A percentile compares a stretch with the other conserved stretches of the same genome.
Evolutionary conservation across 163 green algal species (phyloP).

Genomic region (Picocystis sp.): DNA sequence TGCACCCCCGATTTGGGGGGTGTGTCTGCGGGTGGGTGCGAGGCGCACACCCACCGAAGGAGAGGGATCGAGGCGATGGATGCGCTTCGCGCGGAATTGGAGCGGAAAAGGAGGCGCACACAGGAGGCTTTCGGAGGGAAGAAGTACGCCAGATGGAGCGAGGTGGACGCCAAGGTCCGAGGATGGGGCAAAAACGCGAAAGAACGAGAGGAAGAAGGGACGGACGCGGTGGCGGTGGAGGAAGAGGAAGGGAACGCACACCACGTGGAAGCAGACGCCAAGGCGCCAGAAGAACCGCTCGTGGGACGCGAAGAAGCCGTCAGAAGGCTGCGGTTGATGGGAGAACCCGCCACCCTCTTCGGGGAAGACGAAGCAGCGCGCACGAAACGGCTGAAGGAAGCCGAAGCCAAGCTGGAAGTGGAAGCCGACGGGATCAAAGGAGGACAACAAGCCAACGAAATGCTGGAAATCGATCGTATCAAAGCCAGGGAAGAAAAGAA

Average conservation of each 20-base stretch:
- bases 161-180: slow-evolving; percentile 58
- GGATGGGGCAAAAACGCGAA: slow-evolving; percentile 41
- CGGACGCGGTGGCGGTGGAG: not conserved
- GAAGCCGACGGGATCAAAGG: slow-evolving; percentile 3
- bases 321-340: slow-evolving; percentile 55
- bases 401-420: slow-evolving; percentile 16
- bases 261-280: not conserved
- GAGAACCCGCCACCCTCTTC: slow-evolving; percentile 75
- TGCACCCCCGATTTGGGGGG: too few species aligned
- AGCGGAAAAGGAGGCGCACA: slow-evolving; percentile 43
- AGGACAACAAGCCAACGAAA: slow-evolving; percentile 32
- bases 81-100: slow-evolving; percentile 46
- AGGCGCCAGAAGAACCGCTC: slow-evolving; percentile 17
- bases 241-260: not conserved
- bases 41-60: not conserved
- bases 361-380: slow-evolving; percentile 41
- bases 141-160: slow-evolving; percentile 40
- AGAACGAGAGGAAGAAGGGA: slow-evolving; percentile 31
- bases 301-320: slow-evolving; percentile 48
- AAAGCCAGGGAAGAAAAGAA: slow-evolving; percentile 10
- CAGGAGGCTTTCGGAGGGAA: slow-evolving; percentile 39
- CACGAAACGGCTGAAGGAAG: not conserved
- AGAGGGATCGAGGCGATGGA: slow-evolving; percentile 33
- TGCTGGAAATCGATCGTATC: slow-evolving; percentile 36
- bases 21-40: too few species aligned